Conservation (phyloP, 192 early-diverging fungal species). For the Podila clonocystis region DNA sequence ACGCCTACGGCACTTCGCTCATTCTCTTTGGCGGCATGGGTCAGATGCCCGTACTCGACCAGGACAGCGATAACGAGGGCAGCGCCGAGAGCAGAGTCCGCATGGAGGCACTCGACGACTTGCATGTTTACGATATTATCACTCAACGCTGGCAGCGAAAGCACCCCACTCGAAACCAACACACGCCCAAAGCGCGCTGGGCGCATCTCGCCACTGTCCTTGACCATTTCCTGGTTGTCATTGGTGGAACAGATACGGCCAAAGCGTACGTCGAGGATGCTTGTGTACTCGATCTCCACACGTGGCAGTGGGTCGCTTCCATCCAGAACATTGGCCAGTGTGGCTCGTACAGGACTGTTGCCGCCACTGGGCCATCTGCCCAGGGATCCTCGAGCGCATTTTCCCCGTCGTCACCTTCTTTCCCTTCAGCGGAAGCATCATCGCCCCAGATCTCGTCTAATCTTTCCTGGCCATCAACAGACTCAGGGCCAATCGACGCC, state of each 20-base stretch:
- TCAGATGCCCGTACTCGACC: background rate
- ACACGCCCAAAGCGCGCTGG: constrained; percentile 44
- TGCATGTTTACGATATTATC: constrained; percentile 42
- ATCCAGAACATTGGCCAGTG: constrained; percentile 43
- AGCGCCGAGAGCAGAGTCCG: background rate
- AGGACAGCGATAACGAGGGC: constrained; percentile 45
- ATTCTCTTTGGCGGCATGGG: constrained; percentile 52
- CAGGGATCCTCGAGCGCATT: constrained; percentile 1
- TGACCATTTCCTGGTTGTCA: constrained; percentile 35
- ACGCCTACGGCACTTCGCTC: constrained; percentile 36
- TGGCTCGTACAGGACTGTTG: constrained; percentile 43
- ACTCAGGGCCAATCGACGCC: constrained; percentile 25
- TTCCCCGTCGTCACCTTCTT: constrained; percentile 30
- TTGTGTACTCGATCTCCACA: constrained; percentile 39
- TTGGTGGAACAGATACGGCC: constrained; percentile 43
- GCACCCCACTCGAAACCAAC: constrained; percentile 23
- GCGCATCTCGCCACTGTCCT: constrained; percentile 42
- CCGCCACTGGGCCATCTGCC: constrained; percentile 32
- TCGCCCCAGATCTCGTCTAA: constrained; percentile 26
- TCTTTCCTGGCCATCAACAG: constrained; percentile 32
- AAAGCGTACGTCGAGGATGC: constrained; percentile 47
- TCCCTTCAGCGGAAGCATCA: constrained; percentile 29
- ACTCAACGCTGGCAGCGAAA: constrained; percentile 44
- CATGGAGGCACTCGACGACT: constrained; percentile 32
- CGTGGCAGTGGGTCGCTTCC: constrained; percentile 52